Evolutionary conservation across 192 early-diverging fungal species (phyloP).

Genomic region (Dissophora ornata): DNA sequence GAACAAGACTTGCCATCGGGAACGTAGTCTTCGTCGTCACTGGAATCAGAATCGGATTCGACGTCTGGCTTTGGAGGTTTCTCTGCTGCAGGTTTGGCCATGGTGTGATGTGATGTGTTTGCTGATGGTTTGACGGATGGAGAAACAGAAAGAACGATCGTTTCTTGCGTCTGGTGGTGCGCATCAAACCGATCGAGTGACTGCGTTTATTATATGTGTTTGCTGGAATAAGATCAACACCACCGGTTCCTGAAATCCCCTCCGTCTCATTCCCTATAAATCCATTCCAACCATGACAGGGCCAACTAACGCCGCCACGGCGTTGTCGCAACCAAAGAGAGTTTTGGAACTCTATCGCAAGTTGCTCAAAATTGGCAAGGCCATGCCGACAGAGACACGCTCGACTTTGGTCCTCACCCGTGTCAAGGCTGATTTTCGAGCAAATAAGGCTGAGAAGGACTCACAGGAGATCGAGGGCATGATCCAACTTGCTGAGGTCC

Average conservation of each 20-base stretch:
- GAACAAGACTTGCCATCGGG: constrained; percentile 36
- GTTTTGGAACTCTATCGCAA: constrained; percentile 29
- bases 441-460: constrained; percentile 36
- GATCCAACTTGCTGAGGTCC: constrained; percentile 50
- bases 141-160: no score
- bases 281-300: constrained; percentile 12
- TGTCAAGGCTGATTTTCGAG: constrained; percentile 44
- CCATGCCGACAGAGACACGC: constrained; percentile 50
- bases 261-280: background rate
- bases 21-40: constrained; percentile 49
- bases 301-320: background rate
- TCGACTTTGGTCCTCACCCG: constrained; percentile 39
- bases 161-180: no score
- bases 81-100: constrained; percentile 27
- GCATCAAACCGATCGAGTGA: no score
- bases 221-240: no score
- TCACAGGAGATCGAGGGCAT: constrained; percentile 36
- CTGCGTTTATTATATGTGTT: no score
- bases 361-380: constrained; percentile 44
- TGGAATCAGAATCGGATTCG: constrained; percentile 46
- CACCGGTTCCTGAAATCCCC: background rate
- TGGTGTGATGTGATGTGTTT: background rate
- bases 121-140: background rate
- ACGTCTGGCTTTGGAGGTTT: constrained; percentile 22
- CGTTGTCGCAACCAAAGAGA: constrained; percentile 13